Conservation (phyloP, 2,329 filamentous ascomycete genomes). For the Apiospora kogelbergensis region DNA sequence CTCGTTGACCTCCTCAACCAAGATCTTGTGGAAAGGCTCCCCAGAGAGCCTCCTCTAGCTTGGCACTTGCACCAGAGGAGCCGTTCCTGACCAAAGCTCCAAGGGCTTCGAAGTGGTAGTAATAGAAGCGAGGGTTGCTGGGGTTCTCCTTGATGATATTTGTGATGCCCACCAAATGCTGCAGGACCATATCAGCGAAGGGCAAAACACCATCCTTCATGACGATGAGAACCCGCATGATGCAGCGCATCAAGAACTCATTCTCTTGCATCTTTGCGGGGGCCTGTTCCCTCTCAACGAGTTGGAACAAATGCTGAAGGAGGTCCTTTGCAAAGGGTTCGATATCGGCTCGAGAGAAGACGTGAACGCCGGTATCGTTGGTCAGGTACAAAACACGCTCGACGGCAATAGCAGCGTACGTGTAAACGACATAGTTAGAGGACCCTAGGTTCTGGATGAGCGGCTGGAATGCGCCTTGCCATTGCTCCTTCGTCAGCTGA, state of each 20-base stretch:
- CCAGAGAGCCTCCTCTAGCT: constrained; percentile 80
- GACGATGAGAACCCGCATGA: constrained; percentile 96
- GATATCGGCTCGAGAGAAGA: constrained; percentile 80
- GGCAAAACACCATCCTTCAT: constrained; percentile 78
- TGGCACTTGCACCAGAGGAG: constrained; percentile 63
- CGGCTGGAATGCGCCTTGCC: constrained; percentile 85
- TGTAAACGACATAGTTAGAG: constrained; percentile 94
- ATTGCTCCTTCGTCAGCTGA: constrained; percentile 87
- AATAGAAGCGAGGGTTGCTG: constrained; percentile 97
- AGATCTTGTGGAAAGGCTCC: constrained; percentile 76
- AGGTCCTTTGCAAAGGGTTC: constrained; percentile 82
- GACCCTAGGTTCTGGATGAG: constrained; percentile 90
- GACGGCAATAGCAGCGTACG: constrained; percentile 94
- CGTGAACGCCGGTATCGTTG: constrained; percentile 70
- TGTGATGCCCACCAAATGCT: constrained; percentile 85
- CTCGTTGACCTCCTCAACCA: constrained; percentile 82
- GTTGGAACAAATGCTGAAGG: constrained; percentile 82
- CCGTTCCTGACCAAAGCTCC: constrained; percentile 84
- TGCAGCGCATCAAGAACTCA: constrained; percentile 97
- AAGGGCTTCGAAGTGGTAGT: constrained; percentile 95
- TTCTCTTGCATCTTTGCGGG: constrained; percentile 97
- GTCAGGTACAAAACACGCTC: constrained; percentile 86
- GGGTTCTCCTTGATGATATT: constrained; percentile 91
- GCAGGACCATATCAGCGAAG: constrained; percentile 75
- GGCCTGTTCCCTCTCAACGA: constrained; percentile 81